These are phyloP conservation scores for Fragilariopsis cylindrus DNA, from an alignment of 108 stramenopile genomes.

Conservation along the genomic window DNA sequence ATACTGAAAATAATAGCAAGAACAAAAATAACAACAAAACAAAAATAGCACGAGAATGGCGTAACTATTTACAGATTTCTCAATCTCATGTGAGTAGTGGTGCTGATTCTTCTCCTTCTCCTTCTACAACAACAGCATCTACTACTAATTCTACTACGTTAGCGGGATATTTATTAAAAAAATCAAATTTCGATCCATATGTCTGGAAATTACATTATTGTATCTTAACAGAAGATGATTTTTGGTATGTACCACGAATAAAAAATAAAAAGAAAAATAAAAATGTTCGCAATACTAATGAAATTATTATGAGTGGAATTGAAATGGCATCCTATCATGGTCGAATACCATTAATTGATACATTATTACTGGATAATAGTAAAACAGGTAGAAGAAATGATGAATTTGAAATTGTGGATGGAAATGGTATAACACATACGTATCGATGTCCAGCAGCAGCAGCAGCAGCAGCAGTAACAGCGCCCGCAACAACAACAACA, in stretches of 20 bases:
- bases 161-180: constrained; percentile 53
- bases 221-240: constrained; percentile 50
- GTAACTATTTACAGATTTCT: constrained; percentile 28
- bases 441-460: constrained; percentile 32
- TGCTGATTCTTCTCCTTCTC: background rate
- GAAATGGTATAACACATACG: constrained; percentile 33
- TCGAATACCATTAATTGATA: constrained; percentile 35
- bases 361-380: constrained; percentile 41
- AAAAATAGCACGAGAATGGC: constrained; percentile 25
- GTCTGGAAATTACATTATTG: constrained; percentile 53
- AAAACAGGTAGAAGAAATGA: constrained; percentile 6
- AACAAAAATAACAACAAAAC: background rate
- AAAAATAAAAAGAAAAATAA: background rate
- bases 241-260: constrained; percentile 47
- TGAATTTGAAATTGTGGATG: constrained; percentile 24
- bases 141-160: constrained; percentile 1
- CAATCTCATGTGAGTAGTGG: constrained; percentile 11
- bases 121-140: background rate
- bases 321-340: constrained; percentile 29
- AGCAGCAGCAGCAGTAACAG: background rate
- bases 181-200: constrained; percentile 36
- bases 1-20: background rate
- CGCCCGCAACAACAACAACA: background rate
- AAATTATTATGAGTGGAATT: background rate
- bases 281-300: background rate